phyloP scores from a whole-genome alignment of 371 early-diverging fungal genomes.

The Mucor piriformis region DNA sequence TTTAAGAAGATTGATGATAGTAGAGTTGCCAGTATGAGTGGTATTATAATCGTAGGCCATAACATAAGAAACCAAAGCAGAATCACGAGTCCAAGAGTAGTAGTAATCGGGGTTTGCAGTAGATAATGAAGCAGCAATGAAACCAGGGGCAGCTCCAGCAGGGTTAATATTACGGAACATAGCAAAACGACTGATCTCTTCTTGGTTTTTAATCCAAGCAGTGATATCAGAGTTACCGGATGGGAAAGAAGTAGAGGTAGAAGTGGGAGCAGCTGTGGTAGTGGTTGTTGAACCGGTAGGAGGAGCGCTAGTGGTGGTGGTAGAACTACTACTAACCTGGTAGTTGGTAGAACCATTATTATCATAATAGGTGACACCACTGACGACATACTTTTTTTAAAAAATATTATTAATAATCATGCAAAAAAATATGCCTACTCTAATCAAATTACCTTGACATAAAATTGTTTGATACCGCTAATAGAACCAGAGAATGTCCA shows the following conservation, averaged over 20 bases:
- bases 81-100: conserved; percentile 78
- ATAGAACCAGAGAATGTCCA: conserved; percentile 42
- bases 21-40: conserved; percentile 17
- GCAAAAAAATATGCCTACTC: neutral
- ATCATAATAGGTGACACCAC: conserved; percentile 43
- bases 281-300: conserved; percentile 26
- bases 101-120: conserved; percentile 70
- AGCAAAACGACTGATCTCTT: conserved; percentile 22
- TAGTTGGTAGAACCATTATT: conserved; percentile 29
- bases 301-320: conserved; percentile 21
- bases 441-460: conserved; percentile 24
- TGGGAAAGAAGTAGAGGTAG: conserved; percentile 23
- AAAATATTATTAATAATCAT: too few species aligned
- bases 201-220: conserved; percentile 23
- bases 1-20: conserved; percentile 22
- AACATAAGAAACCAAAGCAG: conserved; percentile 64
- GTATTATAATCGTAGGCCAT: conserved; percentile 31
- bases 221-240: conserved; percentile 29
- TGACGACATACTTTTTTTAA: conserved; percentile 35
- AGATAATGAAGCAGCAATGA: conserved; percentile 44
- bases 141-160: conserved; percentile 35
- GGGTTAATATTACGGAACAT: conserved; percentile 41
- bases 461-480: conserved; percentile 42
- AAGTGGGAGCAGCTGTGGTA: conserved; percentile 10
- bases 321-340: conserved; percentile 9